Conservation (phyloP, 2,329 filamentous ascomycete species). For the Ceratocystis variospora region DNA sequence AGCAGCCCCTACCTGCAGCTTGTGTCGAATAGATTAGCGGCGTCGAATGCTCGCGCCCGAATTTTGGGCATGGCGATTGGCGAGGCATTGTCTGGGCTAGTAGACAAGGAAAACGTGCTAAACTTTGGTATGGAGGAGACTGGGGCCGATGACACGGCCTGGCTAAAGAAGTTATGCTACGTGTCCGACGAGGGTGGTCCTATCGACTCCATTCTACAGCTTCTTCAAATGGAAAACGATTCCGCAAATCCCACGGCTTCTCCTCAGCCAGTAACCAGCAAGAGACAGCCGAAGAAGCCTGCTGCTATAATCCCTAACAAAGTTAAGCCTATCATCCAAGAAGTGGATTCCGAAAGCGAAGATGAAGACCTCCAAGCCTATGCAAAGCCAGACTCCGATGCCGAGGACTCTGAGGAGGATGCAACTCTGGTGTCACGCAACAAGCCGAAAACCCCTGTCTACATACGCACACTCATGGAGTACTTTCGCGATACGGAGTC, state of each 20-base stretch:
- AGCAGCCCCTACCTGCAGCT: conserved; percentile 60
- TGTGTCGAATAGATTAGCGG: conserved; percentile 71
- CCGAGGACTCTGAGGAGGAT: conserved; percentile 86
- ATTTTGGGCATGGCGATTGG: conserved; percentile 84
- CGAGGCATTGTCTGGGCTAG: conserved; percentile 51
- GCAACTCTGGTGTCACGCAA: conserved; percentile 72
- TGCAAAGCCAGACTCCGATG: conserved; percentile 73
- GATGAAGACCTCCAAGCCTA: conserved; percentile 63
- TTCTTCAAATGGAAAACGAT: conserved; percentile 17
- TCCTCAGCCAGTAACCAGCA: conserved; percentile 19
- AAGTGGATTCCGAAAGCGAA: conserved; percentile 47
- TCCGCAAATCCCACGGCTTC: conserved; percentile 17
- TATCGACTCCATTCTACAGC: conserved; percentile 35
- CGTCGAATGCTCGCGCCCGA: conserved; percentile 59
- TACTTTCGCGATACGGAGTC: conserved; percentile 70
- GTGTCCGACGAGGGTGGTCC: conserved; percentile 50
- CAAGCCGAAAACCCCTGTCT: conserved; percentile 75
- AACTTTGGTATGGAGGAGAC: conserved; percentile 76
- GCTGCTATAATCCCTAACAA: conserved; percentile 24
- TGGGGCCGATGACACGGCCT: conserved; percentile 54
- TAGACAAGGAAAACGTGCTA: conserved; percentile 58
- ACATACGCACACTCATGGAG: conserved; percentile 69
- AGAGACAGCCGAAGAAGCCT: conserved; percentile 24
- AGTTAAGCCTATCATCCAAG: conserved; percentile 45
- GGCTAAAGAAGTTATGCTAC: conserved; percentile 55